phyloP scores from a whole-genome alignment of 148 eudicot species.

The Agrostemma githago region DNA sequence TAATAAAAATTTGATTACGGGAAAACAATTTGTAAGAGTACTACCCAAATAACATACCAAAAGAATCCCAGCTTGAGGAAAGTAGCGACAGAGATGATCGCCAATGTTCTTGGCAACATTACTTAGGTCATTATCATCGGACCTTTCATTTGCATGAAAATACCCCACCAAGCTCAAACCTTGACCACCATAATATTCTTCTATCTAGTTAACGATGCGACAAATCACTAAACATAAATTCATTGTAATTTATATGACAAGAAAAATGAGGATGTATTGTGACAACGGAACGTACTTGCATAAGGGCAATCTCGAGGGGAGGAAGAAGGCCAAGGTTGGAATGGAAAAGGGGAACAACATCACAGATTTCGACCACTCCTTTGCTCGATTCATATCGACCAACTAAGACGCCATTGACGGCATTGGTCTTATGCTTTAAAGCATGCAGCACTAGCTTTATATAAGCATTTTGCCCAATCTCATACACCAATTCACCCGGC shows the following conservation, averaged over 20 bases:
- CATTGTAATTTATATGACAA: background rate
- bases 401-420: slow-evolving; percentile 70
- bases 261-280: background rate
- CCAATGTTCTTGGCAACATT: slow-evolving; percentile 79
- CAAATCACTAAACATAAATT: background rate
- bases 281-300: slow-evolving; percentile 44
- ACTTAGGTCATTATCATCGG: slow-evolving; percentile 68
- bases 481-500: slow-evolving; percentile 42
- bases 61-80: slow-evolving; percentile 76
- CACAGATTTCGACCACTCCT: slow-evolving; percentile 53
- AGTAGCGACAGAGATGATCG: slow-evolving; percentile 74
- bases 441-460: slow-evolving; percentile 72
- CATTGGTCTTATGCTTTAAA: slow-evolving; percentile 49
- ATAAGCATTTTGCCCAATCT: slow-evolving; percentile 65
- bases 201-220: slow-evolving; percentile 43
- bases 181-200: slow-evolving; percentile 66
- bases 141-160: slow-evolving; percentile 89
- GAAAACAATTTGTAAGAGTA: background rate
- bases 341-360: slow-evolving; percentile 80
- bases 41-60: slow-evolving; percentile 38
- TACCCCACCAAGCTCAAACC: slow-evolving; percentile 87
- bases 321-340: slow-evolving; percentile 69
- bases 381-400: slow-evolving; percentile 42
- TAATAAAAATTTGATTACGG: background rate
- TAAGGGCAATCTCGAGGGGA: slow-evolving; percentile 83